Conservation (phyloP, 176 grass and related monocot genomes). For the Lolium multiflorum region DNA sequence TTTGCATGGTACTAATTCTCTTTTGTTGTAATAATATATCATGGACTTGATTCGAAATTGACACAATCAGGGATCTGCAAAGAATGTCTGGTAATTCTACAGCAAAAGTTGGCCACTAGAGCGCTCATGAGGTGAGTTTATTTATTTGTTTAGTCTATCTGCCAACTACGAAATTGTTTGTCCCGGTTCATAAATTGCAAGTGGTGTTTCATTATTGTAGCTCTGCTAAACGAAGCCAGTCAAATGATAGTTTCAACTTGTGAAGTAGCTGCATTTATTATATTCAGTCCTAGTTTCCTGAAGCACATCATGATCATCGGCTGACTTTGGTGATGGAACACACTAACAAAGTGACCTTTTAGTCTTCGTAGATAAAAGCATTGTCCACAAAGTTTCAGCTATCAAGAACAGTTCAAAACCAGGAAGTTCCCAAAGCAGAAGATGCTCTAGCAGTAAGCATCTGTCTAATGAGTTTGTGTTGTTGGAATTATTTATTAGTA, state of each 20-base stretch:
- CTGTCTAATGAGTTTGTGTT: neutral
- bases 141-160: constrained; percentile 14
- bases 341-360: constrained; percentile 44
- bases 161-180: neutral
- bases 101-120: constrained; percentile 84
- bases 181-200: neutral
- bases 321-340: constrained; percentile 7
- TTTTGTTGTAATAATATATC: constrained; percentile 36
- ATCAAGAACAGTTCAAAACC: constrained; percentile 51
- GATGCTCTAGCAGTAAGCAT: constrained; percentile 68
- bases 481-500: neutral
- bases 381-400: constrained; percentile 62
- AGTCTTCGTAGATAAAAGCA: constrained; percentile 73
- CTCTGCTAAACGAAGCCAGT: neutral
- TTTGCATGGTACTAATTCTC: neutral
- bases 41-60: constrained; percentile 61
- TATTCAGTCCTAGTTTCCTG: neutral
- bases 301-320: constrained; percentile 15
- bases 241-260: neutral
- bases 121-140: constrained; percentile 62
- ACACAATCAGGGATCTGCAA: constrained; percentile 98
- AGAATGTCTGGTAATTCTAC: constrained; percentile 89
- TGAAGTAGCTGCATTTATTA: neutral
- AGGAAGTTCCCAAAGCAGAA: constrained; percentile 63
- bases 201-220: neutral